A percentile compares a stretch with the other conserved stretches of the same genome.
Conservation (phyloP, 495 filamentous ascomycete genomes). For the Lepraria neglecta region DNA sequence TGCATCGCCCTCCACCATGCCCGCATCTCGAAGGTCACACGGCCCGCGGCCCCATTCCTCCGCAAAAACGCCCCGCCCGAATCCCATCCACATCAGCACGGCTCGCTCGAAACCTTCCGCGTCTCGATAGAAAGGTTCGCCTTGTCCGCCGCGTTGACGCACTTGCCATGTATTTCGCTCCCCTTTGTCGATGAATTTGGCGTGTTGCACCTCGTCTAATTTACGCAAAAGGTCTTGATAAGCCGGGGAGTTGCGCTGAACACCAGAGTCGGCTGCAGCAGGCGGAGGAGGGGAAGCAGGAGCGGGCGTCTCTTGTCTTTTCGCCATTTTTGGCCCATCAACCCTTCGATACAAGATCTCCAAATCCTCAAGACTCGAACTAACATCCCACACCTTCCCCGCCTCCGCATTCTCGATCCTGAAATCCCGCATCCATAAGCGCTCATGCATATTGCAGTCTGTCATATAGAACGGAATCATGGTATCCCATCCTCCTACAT, state of each 20-base stretch:
- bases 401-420: constrained; percentile 39
- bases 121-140: constrained; percentile 56
- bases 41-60: constrained; percentile 54
- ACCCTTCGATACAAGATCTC: constrained; percentile 21
- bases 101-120: constrained; percentile 47
- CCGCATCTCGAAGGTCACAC: constrained; percentile 43
- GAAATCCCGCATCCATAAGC: constrained; percentile 48
- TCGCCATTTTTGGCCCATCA: neutral
- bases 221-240: constrained; percentile 32
- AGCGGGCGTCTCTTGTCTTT: no score
- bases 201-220: constrained; percentile 39
- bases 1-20: constrained; percentile 42
- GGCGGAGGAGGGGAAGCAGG: neutral
- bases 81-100: constrained; percentile 47
- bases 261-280: neutral
- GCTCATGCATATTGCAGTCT: constrained; percentile 53
- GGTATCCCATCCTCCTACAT: constrained; percentile 55
- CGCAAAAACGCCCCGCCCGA: constrained; percentile 45
- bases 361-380: constrained; percentile 25
- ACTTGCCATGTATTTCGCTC: constrained; percentile 56
- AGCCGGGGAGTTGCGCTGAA: constrained; percentile 20
- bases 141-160: constrained; percentile 50
- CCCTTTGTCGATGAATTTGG: constrained; percentile 29
- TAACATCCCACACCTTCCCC: constrained; percentile 51
- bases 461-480: constrained; percentile 57